These are phyloP conservation scores for Myxozyma melibiosi DNA, from an alignment of 805 yeast genomes.

Conservation along the genomic window DNA sequence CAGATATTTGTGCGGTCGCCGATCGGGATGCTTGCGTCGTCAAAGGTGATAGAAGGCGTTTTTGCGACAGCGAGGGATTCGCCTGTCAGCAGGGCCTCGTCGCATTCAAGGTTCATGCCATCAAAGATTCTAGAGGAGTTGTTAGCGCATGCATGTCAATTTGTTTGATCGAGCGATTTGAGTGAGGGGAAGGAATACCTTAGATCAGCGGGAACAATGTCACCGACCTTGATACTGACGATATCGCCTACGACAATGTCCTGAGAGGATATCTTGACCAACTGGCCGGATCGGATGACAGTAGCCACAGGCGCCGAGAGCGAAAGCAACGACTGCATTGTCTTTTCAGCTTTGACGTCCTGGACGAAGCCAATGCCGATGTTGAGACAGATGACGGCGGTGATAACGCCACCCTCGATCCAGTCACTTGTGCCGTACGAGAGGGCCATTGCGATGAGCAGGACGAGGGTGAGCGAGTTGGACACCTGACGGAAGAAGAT, in stretches of 20 bases:
- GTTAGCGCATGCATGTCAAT: no score
- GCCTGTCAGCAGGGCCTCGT: conserved; percentile 67
- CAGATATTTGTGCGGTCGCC: conserved; percentile 77
- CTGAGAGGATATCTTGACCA: conserved; percentile 58
- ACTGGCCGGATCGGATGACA: conserved; percentile 63
- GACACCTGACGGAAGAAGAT: conserved; percentile 69
- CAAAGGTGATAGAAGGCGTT: conserved; percentile 48
- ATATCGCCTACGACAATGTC: conserved; percentile 76
- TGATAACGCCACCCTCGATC: conserved; percentile 82
- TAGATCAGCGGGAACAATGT: conserved; percentile 76
- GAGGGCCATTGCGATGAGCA: conserved; percentile 45
- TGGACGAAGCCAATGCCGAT: conserved; percentile 69
- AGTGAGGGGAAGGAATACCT: conserved; percentile 25
- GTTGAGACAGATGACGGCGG: conserved; percentile 64
- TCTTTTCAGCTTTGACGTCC: conserved; percentile 73
- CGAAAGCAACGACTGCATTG: conserved; percentile 72
- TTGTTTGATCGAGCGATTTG: no score
- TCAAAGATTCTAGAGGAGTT: conserved; percentile 49
- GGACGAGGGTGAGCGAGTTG: conserved; percentile 74
- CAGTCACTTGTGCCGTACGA: conserved; percentile 75
- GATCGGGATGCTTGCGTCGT: conserved; percentile 52
- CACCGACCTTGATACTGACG: conserved; percentile 65
- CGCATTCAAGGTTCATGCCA: conserved; percentile 66
- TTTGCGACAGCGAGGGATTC: conserved; percentile 66
- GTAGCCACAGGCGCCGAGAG: conserved; percentile 71